Conservation (phyloP, 768 basidiomycete genomes). For the Crassisporium funariophilum region DNA sequence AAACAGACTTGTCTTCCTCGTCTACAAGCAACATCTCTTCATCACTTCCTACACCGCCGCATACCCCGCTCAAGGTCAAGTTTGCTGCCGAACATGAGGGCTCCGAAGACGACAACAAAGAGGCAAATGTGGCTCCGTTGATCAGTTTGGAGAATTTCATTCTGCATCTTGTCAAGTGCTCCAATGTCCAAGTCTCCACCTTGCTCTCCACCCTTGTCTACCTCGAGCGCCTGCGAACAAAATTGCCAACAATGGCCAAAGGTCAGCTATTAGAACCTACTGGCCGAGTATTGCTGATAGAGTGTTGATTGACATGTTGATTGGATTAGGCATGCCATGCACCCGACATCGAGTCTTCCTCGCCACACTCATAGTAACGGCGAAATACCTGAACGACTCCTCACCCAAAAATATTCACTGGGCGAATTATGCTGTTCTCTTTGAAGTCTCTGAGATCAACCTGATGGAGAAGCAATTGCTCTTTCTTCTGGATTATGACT, state of each 20-base stretch:
- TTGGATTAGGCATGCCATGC: slow-evolving; percentile 69
- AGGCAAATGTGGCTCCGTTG: slow-evolving; percentile 21
- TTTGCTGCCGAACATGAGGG: slow-evolving; percentile 35
- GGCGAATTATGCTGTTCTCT: slow-evolving; percentile 75
- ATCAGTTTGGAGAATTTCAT: slow-evolving; percentile 87
- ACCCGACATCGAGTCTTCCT: slow-evolving; percentile 96
- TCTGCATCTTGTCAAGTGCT: slow-evolving; percentile 70
- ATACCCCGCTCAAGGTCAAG: slow-evolving; percentile 56
- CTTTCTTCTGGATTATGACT: slow-evolving; percentile 88
- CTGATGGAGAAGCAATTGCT: slow-evolving; percentile 98
- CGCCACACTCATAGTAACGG: slow-evolving; percentile 91
- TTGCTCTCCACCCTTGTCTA: slow-evolving; percentile 90
- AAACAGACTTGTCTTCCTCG: slow-evolving; percentile 25
- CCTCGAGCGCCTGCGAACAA: slow-evolving; percentile 81
- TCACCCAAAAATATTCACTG: slow-evolving; percentile 95
- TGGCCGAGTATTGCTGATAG: neutral
- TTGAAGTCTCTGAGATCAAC: slow-evolving; percentile 82
- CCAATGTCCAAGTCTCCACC: slow-evolving; percentile 89
- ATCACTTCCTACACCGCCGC: slow-evolving; percentile 66
- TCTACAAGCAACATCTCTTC: slow-evolving; percentile 22
- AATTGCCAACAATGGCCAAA: slow-evolving; percentile 82
- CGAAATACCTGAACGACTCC: slow-evolving; percentile 98
- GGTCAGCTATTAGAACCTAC: slow-evolving; percentile 53
- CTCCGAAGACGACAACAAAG: slow-evolving; percentile 23
- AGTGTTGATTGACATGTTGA: slow-evolving; percentile 6